Base-by-base conservation (phyloP, 805 yeast species). In the Candida oleophila region DNA sequence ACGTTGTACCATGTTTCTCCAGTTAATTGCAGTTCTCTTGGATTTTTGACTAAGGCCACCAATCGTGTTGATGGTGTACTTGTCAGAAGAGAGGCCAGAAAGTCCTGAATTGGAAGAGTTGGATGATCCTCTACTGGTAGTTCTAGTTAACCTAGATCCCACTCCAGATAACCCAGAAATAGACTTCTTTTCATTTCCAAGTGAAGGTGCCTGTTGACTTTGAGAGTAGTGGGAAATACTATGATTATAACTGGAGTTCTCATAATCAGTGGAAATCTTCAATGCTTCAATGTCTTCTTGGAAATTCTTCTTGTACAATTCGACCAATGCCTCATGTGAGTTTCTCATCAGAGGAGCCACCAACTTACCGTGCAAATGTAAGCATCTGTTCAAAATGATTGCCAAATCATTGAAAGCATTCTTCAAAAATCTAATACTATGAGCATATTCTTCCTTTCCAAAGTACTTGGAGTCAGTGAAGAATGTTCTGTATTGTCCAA, bases 401-500 rank as follows among this genome's bases (percentile, higher is more conserved):
- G 89, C 79, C 60, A 89, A 74, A 59, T 85, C 90, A 57, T 81
- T 73, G 64, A 87, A 87, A 7, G 87, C 81, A 46, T 59, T 70
- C 50, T 59, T 69, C 60, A 76, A 69, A 49, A 69, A 61, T 44
- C 69, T 60, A 35, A 69, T 52, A 42, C 62, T 62, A 21, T 60
- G 56, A 3, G 56, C 57, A 44, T 67, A 61, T 21, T 62, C 66
- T 5, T 62, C 65, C 48, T 62, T 64, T 4, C 64, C 69, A 25
- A 57, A 64, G 44, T 66, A 65, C 43, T 62, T 62, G 1, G 64
- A 54, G 42, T 73, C 76, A 33, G 62, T 64, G 59, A 87, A 80
- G 60, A 89, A 88, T 2, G 78, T 78, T 46, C 91, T 75, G 65
- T 87, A 89, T 60, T 86, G 89, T 2, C 89, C 87, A 52, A 89